Percentiles rank a stretch among this genome's conserved stretches.
Conservation (phyloP, 2,329 filamentous ascomycete genomes). For the Stagonosporopsis chrysanthemi region DNA sequence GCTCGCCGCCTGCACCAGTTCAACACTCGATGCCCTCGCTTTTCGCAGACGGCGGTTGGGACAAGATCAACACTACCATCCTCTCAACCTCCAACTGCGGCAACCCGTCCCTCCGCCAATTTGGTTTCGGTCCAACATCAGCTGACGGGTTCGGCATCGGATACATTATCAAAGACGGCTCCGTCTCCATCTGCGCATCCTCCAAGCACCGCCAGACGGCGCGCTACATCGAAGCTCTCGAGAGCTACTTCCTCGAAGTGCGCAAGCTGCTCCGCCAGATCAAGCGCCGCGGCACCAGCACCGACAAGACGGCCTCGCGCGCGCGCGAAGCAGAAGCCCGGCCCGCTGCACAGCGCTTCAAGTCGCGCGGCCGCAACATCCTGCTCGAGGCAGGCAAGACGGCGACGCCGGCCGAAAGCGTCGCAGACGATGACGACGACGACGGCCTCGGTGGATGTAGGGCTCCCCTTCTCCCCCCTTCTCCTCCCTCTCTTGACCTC, state of each 20-base stretch:
- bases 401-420: slow-evolving; percentile 69
- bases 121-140: slow-evolving; percentile 94
- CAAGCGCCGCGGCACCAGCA: slow-evolving; percentile 61
- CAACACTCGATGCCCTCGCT: slow-evolving; percentile 72
- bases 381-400: slow-evolving; percentile 63
- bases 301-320: slow-evolving; percentile 62
- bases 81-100: slow-evolving; percentile 98
- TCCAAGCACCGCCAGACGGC: slow-evolving; percentile 94
- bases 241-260: slow-evolving; percentile 90
- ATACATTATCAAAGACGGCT: slow-evolving; percentile 97
- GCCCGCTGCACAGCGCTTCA: slow-evolving; percentile 60
- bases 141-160: slow-evolving; percentile 96
- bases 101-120: slow-evolving; percentile 92
- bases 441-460: slow-evolving; percentile 92
- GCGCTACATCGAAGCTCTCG: slow-evolving; percentile 86
- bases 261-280: slow-evolving; percentile 81
- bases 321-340: slow-evolving; percentile 68
- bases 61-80: slow-evolving; percentile 92
- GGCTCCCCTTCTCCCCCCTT: slow-evolving; percentile 46
- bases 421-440: slow-evolving; percentile 76
- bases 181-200: slow-evolving; percentile 87
- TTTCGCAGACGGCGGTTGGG: slow-evolving; percentile 90
- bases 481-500: slow-evolving; percentile 18
- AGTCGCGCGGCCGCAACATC: slow-evolving; percentile 77
- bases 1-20: slow-evolving; percentile 60